Conservation (phyloP, 768 basidiomycete genomes). For the Mrakia hoshinonis region DNA sequence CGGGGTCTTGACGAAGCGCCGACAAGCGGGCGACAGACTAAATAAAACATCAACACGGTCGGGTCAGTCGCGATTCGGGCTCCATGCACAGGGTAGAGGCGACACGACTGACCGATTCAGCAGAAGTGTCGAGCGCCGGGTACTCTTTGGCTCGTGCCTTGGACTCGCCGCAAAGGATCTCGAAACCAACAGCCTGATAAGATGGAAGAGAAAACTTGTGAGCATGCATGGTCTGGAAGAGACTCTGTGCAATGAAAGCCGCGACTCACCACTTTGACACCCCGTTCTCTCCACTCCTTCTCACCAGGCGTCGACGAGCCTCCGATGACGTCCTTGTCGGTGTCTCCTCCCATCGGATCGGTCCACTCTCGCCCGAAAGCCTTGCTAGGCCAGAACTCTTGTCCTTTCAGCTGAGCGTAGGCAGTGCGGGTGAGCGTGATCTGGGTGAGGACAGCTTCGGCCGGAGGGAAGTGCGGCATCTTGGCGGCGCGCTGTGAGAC, state of each 20-base stretch:
- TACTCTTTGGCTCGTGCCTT: constrained; percentile 19
- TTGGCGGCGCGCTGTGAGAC: constrained; percentile 62
- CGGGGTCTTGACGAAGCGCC: constrained; percentile 55
- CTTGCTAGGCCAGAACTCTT: constrained; percentile 85
- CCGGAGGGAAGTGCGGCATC: constrained; percentile 76
- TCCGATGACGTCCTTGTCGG: constrained; percentile 35
- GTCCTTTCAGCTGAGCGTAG: constrained; percentile 85
- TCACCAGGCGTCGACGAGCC: constrained; percentile 46
- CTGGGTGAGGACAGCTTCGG: constrained; percentile 48
- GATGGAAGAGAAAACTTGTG: background rate
- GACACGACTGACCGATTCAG: constrained; percentile 10
- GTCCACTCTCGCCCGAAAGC: constrained; percentile 57
- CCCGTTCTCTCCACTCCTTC: constrained; percentile 71
- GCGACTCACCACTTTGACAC: constrained; percentile 82
- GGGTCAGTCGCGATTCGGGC: background rate
- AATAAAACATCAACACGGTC: background rate
- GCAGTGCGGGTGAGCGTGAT: constrained; percentile 79
- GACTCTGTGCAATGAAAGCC: background rate
- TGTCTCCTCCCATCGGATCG: constrained; percentile 22
- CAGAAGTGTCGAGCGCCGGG: constrained; percentile 19
- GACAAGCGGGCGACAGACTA: constrained; percentile 62
- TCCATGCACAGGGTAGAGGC: background rate
- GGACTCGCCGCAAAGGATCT: constrained; percentile 65
- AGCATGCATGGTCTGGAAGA: background rate
- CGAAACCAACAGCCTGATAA: constrained; percentile 78